Conservation (phyloP, 2,329 filamentous ascomycete species). For the Arthrinium puccinioides region DNA sequence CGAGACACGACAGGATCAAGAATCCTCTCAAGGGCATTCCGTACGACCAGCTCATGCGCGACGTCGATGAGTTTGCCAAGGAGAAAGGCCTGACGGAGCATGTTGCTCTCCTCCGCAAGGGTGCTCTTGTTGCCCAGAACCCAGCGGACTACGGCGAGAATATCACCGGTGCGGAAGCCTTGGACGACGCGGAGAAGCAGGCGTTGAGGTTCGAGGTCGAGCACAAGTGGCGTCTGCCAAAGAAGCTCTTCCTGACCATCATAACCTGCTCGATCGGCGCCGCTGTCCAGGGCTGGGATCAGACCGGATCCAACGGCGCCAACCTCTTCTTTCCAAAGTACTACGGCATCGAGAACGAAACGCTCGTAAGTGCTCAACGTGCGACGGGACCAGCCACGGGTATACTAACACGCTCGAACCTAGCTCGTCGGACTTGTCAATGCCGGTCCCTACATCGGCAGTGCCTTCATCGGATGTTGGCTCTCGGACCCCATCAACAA, state of each 20-base stretch:
- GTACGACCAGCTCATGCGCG: slow-evolving; percentile 42
- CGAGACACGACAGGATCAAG: slow-evolving; percentile 26
- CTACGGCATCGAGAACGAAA: slow-evolving; percentile 37
- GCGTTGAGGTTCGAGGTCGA: slow-evolving; percentile 53
- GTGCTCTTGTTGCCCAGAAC: slow-evolving; percentile 67
- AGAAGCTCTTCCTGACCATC: slow-evolving; percentile 58
- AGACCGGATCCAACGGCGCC: slow-evolving; percentile 57
- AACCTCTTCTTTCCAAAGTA: slow-evolving; percentile 52
- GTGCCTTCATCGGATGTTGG: slow-evolving; percentile 47
- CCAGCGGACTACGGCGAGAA: slow-evolving; percentile 53
- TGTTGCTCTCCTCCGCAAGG: slow-evolving; percentile 53
- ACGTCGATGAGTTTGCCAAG: slow-evolving; percentile 53
- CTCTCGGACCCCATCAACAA: slow-evolving; percentile 54
- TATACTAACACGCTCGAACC: slow-evolving; percentile 7
- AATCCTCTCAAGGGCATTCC: slow-evolving; percentile 43
- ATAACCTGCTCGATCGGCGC: slow-evolving; percentile 61
- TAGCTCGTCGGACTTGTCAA: slow-evolving; percentile 53
- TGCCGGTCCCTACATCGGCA: slow-evolving; percentile 33
- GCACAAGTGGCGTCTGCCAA: slow-evolving; percentile 62
- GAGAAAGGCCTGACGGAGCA: slow-evolving; percentile 52
- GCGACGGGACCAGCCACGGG: not conserved
- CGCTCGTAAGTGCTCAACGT: not conserved
- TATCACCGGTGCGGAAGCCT: slow-evolving; percentile 47
- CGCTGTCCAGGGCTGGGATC: slow-evolving; percentile 64
- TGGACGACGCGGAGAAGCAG: slow-evolving; percentile 52